These are phyloP conservation scores for Jatropha multifida DNA, from an alignment of 441 rosid species.

Conservation along the genomic window DNA sequence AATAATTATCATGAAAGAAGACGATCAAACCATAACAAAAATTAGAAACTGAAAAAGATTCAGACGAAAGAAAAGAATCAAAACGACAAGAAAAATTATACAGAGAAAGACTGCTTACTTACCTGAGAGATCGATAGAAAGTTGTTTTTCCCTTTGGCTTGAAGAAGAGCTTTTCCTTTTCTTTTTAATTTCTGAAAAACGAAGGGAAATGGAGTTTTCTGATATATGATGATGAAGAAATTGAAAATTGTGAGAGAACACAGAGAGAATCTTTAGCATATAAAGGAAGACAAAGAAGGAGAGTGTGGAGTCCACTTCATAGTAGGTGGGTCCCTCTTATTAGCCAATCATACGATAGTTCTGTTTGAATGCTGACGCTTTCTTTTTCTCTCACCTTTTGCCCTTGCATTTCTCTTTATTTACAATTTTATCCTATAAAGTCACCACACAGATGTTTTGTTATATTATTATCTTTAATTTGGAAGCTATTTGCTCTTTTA, in stretches of 20 bases:
- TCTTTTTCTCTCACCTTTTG: neutral
- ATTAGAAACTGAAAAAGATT: neutral
- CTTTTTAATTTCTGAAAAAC: neutral
- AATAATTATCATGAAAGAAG: neutral
- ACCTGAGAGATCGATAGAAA: slow-evolving; percentile 18
- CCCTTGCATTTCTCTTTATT: neutral
- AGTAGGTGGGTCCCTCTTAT: slow-evolving; percentile 35
- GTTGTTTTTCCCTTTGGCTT: slow-evolving; percentile 11
- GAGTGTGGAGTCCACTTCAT: slow-evolving; percentile 22
- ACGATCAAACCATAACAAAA: slow-evolving; percentile 7
- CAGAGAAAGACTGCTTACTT: slow-evolving; percentile 34
- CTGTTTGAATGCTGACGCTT: slow-evolving; percentile 21
- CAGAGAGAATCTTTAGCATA: slow-evolving; percentile 31
- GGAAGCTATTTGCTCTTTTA: too few relatives aligned
- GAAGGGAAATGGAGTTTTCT: neutral
- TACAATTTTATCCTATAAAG: neutral
- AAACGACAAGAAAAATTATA: neutral
- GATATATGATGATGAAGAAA: slow-evolving; percentile 4
- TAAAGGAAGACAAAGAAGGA: slow-evolving; percentile 13
- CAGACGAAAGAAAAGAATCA: neutral
- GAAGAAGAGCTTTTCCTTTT: neutral
- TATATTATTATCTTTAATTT: too few relatives aligned
- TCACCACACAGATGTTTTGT: too few relatives aligned
- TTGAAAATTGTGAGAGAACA: slow-evolving; percentile 12
- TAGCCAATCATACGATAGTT: slow-evolving; percentile 22